A percentile compares a stretch with the other conserved stretches of the same genome.
These are phyloP conservation scores for Grigorovia jiainica DNA, from an alignment of 805 yeast genomes.

Conservation along the genomic window DNA sequence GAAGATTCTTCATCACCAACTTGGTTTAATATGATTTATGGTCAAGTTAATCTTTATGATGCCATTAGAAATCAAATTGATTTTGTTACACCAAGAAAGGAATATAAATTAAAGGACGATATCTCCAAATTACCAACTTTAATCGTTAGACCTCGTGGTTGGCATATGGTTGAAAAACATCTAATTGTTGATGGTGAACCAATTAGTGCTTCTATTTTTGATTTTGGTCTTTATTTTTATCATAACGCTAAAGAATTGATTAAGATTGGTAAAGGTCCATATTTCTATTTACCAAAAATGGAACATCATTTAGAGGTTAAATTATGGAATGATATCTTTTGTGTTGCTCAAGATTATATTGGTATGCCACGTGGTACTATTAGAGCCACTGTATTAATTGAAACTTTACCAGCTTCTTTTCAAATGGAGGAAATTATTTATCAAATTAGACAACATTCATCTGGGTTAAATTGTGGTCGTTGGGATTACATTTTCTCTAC, in stretches of 20 bases:
- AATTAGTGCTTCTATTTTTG: constrained; percentile 66
- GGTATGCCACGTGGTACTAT: constrained; percentile 66
- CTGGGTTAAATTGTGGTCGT: constrained; percentile 81
- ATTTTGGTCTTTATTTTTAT: constrained; percentile 68
- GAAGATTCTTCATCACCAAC: constrained; percentile 85
- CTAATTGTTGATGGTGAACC: constrained; percentile 65
- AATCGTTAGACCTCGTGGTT: constrained; percentile 81
- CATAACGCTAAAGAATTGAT: constrained; percentile 60
- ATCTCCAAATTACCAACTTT: constrained; percentile 47
- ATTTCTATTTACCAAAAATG: constrained; percentile 77
- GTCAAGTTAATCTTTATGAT: constrained; percentile 71
- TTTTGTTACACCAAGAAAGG: constrained; percentile 36
- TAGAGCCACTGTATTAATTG: constrained; percentile 73
- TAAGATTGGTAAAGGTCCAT: constrained; percentile 65
- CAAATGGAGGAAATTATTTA: constrained; percentile 79
- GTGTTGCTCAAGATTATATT: constrained; percentile 63
- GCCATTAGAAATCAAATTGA: constrained; percentile 62
- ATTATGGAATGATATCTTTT: constrained; percentile 74
- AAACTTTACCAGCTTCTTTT: constrained; percentile 77
- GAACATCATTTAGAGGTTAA: constrained; percentile 77
- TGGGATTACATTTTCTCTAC: constrained; percentile 84
- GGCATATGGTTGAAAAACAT: constrained; percentile 76
- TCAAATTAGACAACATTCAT: constrained; percentile 65
- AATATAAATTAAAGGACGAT: constrained; percentile 36
- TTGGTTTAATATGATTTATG: constrained; percentile 70